Evolutionary conservation across 345 rosid species (phyloP), one percentile per base, ranked within the genome.

Genomic region (Punica granatum): DNA sequence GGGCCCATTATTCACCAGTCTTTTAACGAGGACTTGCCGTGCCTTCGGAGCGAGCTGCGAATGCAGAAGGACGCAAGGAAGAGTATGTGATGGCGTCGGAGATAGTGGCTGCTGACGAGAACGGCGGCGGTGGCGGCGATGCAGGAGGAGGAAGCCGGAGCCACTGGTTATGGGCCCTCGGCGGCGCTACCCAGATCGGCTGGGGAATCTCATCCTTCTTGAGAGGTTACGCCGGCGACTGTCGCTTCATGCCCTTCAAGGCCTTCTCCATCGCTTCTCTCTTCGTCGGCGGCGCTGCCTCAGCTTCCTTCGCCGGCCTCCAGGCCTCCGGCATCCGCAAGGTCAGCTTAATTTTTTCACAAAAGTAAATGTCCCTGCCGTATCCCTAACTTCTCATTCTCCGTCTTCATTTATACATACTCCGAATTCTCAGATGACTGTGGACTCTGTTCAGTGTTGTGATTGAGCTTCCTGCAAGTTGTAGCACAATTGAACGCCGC

Each of bases 241-340:
- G 75, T 70, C 76, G 81, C 6, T 63, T 85, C 15, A 83, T 87
- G 89, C 86, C 88, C 11, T 31, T 87, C 7, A 87, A 83, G 72
- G 92, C 92, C 69, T 80, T 80, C 44, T 81, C 78, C 1, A 80
- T 85, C 63, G 88, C 83, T 11, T 85, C 89, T 31, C 89, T 87
- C 70, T 87, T 85, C 65, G 82, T 85, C 48, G 88, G 92, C 23
- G 80, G 86, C 23, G 74, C 80, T 49, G 83, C 84, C 46, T 67
- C 85, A 1, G 77, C 81, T 49, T 67, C 85, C 68, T 16, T 83
- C 61, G 81, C 81, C 37, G 65, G 76, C 58, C 77, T 87, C 28
- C 76, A 73, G n/a, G 92, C 85, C 42, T 73, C 76, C 21, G 92
- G 86, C 46, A 76, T 87, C 70, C 82, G 73, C 72, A 77, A 81